Percentiles rank a stretch among this genome's conserved stretches.
These are phyloP conservation scores for Boletus rubropictus DNA, from an alignment of 768 basidiomycete genomes.

Conservation along the genomic window DNA sequence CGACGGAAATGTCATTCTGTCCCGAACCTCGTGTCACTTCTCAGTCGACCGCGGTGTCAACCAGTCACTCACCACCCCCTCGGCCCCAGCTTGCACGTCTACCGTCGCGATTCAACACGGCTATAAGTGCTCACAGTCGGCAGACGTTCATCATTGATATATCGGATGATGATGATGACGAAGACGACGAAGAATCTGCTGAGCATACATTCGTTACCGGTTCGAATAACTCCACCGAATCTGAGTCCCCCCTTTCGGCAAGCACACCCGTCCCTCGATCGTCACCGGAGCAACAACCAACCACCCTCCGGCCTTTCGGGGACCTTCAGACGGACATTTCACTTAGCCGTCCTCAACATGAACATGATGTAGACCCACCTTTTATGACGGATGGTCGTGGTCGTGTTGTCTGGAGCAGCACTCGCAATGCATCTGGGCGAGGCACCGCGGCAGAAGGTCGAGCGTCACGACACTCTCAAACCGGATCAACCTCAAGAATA, in stretches of 20 bases:
- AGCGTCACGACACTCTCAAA: constrained; percentile 17
- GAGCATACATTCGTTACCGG: neutral
- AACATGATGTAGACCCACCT: constrained; percentile 39
- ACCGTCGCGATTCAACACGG: constrained; percentile 25
- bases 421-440: constrained; percentile 19
- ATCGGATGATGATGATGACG: constrained; percentile 27
- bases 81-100: constrained; percentile 5
- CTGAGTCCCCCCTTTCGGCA: neutral
- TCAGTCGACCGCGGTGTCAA: neutral
- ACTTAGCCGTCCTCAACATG: constrained; percentile 17
- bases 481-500: constrained; percentile 17
- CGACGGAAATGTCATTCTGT: neutral
- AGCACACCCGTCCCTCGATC: neutral
- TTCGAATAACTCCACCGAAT: neutral
- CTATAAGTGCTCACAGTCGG: constrained; percentile 17
- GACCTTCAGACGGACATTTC: constrained; percentile 3
- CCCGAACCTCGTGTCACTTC: constrained; percentile 8
- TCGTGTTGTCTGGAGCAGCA: constrained; percentile 45
- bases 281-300: constrained; percentile 1
- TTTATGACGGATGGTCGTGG: constrained; percentile 65
- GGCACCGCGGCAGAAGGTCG: constrained; percentile 18
- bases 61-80: neutral
- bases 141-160: constrained; percentile 31
- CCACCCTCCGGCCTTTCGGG: constrained; percentile 1
- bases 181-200: constrained; percentile 12